These are phyloP conservation scores for Nowakowskiella sp. DNA, from an alignment of 192 early-diverging fungal genomes.

Conservation along the genomic window DNA sequence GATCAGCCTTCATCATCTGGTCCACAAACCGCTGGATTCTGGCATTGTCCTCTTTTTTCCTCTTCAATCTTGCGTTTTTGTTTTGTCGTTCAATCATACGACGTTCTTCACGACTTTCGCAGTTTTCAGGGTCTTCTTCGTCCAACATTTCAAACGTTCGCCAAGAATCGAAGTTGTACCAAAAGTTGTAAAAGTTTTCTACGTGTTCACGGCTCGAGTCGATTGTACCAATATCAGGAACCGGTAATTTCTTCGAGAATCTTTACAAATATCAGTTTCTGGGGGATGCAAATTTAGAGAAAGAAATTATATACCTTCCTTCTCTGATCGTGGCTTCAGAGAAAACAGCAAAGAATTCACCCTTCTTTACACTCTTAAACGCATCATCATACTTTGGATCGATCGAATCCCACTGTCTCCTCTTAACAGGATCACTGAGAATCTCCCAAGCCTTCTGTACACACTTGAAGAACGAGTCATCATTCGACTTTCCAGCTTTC, in stretches of 20 bases:
- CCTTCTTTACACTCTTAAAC: conserved; percentile 58
- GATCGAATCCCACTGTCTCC: conserved; percentile 93
- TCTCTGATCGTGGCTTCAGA: conserved; percentile 80
- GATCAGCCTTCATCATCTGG: conserved; percentile 73
- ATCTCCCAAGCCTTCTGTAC: conserved; percentile 90
- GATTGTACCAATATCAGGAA: conserved; percentile 70
- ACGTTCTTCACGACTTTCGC: conserved; percentile 93
- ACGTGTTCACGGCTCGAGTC: conserved; percentile 56
- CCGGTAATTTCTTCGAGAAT: conserved; percentile 87
- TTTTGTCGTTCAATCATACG: conserved; percentile 94
- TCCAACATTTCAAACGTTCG: conserved; percentile 95
- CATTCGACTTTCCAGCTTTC: conserved; percentile 56
- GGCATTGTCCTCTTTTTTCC: conserved; percentile 96
- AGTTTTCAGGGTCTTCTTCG: conserved; percentile 87
- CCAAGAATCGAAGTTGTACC: conserved; percentile 90
- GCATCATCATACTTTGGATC: conserved; percentile 75
- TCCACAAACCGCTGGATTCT: conserved; percentile 81
- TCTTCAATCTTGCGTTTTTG: conserved; percentile 77
- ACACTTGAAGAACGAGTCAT: conserved; percentile 99
- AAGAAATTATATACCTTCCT: conserved; percentile 34
- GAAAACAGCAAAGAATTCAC: conserved; percentile 72
- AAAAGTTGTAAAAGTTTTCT: conserved; percentile 67
- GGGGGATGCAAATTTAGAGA: background rate
- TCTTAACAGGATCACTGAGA: conserved; percentile 77
- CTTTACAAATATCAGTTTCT: too few species aligned